These are phyloP conservation scores for Rhizoclosmatium sp. DNA, from an alignment of 192 early-diverging fungal genomes.

Conservation along the genomic window DNA sequence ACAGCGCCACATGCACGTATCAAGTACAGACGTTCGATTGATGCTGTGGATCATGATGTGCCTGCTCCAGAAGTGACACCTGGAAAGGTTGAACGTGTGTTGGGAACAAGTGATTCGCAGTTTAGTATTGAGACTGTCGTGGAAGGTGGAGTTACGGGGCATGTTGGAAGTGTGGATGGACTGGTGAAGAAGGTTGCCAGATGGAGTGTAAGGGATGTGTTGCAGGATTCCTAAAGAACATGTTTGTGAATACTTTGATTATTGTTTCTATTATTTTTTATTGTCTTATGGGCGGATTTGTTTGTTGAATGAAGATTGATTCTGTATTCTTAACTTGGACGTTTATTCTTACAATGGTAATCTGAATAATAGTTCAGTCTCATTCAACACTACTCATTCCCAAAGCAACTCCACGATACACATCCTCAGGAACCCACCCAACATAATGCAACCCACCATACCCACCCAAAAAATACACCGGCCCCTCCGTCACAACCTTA, in stretches of 20 bases:
- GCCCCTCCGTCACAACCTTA: background rate
- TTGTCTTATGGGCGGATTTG: background rate
- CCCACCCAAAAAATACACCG: too few relatives aligned
- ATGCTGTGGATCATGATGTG: background rate
- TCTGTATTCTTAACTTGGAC: too few relatives aligned
- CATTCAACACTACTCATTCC: too few relatives aligned
- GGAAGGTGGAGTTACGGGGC: background rate
- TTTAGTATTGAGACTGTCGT: conserved; percentile 17
- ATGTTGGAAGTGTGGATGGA: background rate
- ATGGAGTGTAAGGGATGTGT: conserved; percentile 23
- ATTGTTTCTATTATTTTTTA: background rate
- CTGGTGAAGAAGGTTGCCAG: background rate
- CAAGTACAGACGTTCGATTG: conserved; percentile 40
- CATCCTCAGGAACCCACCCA: too few relatives aligned
- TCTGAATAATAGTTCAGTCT: too few relatives aligned
- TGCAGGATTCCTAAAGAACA: background rate
- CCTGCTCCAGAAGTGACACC: background rate
- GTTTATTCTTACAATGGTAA: too few relatives aligned
- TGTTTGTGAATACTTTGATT: background rate
- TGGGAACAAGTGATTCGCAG: background rate
- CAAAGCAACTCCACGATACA: too few relatives aligned
- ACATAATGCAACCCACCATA: too few relatives aligned
- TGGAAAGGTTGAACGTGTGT: background rate
- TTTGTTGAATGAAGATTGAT: too few relatives aligned
- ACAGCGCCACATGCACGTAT: conserved; percentile 32